Evolutionary conservation across 2,329 filamentous ascomycete species (phyloP).

Genomic region (Colletotrichum navitas): DNA sequence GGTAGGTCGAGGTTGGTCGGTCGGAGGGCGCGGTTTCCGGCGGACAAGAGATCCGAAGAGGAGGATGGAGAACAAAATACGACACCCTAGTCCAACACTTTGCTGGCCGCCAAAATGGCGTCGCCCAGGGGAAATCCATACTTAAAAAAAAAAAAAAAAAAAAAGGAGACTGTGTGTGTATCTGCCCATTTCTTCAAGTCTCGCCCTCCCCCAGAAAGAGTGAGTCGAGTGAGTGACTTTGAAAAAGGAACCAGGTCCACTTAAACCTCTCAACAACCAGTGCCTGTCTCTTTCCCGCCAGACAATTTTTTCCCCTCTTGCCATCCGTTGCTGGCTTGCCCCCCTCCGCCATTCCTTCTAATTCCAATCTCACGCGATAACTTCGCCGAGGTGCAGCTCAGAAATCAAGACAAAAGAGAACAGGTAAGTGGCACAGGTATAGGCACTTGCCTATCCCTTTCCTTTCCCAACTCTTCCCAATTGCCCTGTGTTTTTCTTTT

Average conservation of each 20-base stretch:
- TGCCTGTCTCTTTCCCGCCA: conserved; percentile 37
- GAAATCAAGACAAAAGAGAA: background rate
- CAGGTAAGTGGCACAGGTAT: background rate
- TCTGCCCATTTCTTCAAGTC: conserved; percentile 10
- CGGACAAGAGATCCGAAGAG: conserved; percentile 17
- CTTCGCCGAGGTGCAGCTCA: conserved; percentile 24
- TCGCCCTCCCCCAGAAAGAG: conserved; percentile 13
- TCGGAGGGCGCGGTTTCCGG: conserved; percentile 33
- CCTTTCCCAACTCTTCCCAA: background rate
- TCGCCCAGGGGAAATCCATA: background rate
- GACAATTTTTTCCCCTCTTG: conserved; percentile 21
- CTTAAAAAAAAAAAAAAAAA: background rate
- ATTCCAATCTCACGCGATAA: conserved; percentile 34
- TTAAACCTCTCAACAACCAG: conserved; percentile 44
- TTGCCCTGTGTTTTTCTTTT: background rate
- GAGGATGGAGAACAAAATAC: background rate
- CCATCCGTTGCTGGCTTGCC: conserved; percentile 17
- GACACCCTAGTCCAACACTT: conserved; percentile 29
- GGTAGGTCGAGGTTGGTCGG: background rate
- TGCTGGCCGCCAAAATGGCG: conserved; percentile 26
- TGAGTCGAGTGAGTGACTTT: conserved; percentile 33
- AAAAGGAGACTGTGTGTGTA: background rate
- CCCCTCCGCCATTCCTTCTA: conserved; percentile 17
- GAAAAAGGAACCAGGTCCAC: conserved; percentile 39
- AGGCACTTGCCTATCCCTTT: conserved; percentile 24